Conservation (phyloP, 441 rosid genomes). For the Brassica hybrid region DNA sequence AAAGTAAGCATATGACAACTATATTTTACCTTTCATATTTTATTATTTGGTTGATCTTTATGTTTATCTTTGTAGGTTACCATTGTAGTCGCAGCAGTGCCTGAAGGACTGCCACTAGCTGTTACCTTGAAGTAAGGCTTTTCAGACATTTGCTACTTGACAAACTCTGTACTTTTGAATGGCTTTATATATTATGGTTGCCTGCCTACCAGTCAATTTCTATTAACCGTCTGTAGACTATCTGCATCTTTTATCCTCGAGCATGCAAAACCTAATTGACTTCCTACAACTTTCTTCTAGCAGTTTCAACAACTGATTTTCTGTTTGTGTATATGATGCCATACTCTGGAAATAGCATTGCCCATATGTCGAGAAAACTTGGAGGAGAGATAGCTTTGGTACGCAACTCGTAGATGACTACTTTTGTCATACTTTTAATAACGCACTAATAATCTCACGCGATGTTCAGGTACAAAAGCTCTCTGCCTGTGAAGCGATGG, state of each 20-base stretch:
- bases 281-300: neutral
- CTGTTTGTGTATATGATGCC: neutral
- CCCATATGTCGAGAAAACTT: constrained; percentile 1
- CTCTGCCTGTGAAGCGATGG: constrained; percentile 11
- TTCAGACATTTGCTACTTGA: neutral
- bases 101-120: constrained; percentile 11
- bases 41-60: neutral
- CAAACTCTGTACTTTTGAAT: neutral
- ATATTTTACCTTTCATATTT: neutral
- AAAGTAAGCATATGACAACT: neutral
- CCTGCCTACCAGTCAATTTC: neutral
- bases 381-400: constrained; percentile 11
- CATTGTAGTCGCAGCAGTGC: constrained; percentile 13
- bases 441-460: neutral
- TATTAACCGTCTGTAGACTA: neutral
- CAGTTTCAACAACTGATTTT: neutral
- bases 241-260: neutral
- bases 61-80: constrained; percentile 5
- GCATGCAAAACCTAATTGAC: neutral
- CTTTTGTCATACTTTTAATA: neutral
- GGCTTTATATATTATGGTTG: neutral
- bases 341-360: constrained; percentile 10
- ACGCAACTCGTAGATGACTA: neutral
- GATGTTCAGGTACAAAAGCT: constrained; percentile 13
- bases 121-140: constrained; percentile 6